Conservation (phyloP, 1,139 yeast species). For the Yamadazyma jaroonii region DNA sequence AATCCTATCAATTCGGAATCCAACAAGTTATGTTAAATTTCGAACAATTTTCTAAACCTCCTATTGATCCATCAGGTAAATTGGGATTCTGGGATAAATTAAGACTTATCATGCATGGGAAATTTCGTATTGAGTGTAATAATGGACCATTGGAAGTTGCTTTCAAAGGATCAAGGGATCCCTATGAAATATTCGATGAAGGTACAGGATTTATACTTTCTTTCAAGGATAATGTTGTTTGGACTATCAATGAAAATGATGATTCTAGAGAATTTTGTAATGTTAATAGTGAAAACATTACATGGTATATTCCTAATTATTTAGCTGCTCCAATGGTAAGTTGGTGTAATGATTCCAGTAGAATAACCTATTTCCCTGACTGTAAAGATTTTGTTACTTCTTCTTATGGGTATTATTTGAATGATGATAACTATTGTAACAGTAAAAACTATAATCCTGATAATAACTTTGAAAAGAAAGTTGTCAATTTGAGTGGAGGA, state of each 20-base stretch:
- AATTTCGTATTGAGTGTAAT: slow-evolving; percentile 25
- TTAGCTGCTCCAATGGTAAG: slow-evolving; percentile 54
- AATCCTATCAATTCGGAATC: slow-evolving; percentile 78
- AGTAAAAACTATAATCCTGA: slow-evolving; percentile 1
- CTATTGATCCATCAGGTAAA: slow-evolving; percentile 61
- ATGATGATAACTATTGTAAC: slow-evolving; percentile 16
- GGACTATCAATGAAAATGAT: slow-evolving; percentile 41
- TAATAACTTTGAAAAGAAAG: slow-evolving; percentile 43
- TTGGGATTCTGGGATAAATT: slow-evolving; percentile 62
- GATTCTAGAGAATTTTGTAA: slow-evolving; percentile 38
- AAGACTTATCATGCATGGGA: slow-evolving; percentile 48
- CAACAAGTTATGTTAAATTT: slow-evolving; percentile 78
- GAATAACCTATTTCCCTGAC: slow-evolving; percentile 44
- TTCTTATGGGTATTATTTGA: slow-evolving; percentile 53
- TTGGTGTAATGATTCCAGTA: slow-evolving; percentile 55
- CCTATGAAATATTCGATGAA: slow-evolving; percentile 38
- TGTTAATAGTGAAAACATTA: slow-evolving; percentile 34
- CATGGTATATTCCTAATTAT: slow-evolving; percentile 60
- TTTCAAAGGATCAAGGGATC: slow-evolving; percentile 46
- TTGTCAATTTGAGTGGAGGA: slow-evolving; percentile 59
- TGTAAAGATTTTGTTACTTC: slow-evolving; percentile 42
- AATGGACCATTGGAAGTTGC: slow-evolving; percentile 53
- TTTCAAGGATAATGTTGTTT: slow-evolving; percentile 35
- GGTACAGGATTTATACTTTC: slow-evolving; percentile 42
- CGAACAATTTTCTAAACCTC: slow-evolving; percentile 81